phyloP scores from a whole-genome alignment of 331 rosid species.

The Pyracantha coccinea region DNA sequence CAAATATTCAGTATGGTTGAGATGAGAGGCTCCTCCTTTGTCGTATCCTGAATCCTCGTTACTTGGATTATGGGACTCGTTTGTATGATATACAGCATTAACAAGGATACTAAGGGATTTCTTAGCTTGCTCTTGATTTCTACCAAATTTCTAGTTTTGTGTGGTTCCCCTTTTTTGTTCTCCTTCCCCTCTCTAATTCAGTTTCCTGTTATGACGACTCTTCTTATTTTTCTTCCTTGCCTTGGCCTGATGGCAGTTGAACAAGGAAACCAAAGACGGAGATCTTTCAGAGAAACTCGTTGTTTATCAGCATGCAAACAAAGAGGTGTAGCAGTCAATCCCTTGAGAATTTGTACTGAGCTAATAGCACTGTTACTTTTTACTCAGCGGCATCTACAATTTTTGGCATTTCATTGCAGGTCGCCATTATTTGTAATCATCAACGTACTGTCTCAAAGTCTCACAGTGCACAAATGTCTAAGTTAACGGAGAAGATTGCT shows the following conservation, averaged over 20 bases:
- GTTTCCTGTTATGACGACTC: neutral
- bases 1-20: too few species aligned
- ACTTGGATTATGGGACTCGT: too few species aligned
- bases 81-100: neutral
- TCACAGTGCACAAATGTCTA: constrained; percentile 76
- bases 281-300: constrained; percentile 66
- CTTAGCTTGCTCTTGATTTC: neutral
- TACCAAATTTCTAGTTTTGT: neutral
- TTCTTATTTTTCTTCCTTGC: neutral
- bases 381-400: neutral
- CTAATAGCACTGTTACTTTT: neutral
- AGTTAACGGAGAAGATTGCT: constrained; percentile 58
- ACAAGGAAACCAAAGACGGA: constrained; percentile 62
- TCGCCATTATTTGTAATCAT: constrained; percentile 96
- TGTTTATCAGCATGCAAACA: constrained; percentile 81
- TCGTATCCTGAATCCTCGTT: too few species aligned
- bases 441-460: constrained; percentile 88
- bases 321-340: constrained; percentile 50
- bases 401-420: constrained; percentile 40
- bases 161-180: neutral
- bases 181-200: too few species aligned
- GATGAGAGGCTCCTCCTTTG: too few species aligned
- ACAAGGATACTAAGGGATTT: neutral
- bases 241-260: constrained; percentile 45
- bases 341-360: constrained; percentile 6